Base-by-base conservation (phyloP, 2,329 filamentous ascomycete genomes). In the Periconia digitata region DNA sequence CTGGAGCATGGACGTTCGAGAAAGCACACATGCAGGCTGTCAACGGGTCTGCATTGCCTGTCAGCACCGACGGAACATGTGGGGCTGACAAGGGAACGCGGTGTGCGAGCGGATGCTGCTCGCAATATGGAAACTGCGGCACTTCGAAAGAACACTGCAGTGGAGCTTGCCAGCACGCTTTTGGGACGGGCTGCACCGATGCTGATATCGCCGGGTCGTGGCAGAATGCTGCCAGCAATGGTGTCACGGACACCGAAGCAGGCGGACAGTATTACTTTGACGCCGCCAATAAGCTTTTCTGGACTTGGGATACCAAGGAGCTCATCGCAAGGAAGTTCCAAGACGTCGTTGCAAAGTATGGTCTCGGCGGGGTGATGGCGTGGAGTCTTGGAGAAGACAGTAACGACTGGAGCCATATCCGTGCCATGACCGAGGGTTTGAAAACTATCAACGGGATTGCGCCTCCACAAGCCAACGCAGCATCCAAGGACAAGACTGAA, bases 261-360 rank as follows among this genome's bases (percentile, higher is more conserved):
- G 87, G 86, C 17, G 87, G 85, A 0, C 80, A 84, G 63, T 89
- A 86, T 64, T 90, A 82, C 69, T 87, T 81, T 76, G 87, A 91
- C 60, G 50, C 64, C 0, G 54, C 72, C 4, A 75, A 82, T 55
- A 71, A 79, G 45, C 64, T 85, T 23, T 91, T 87, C 79, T 91
- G 87, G 87, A 85, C 85, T 0, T 90, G 85, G 75, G 88, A 91
- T 51, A 87, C 84, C 0, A 75, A 79, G 0, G 74, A 76, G 7
- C 76, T 83, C 12, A 84, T 91, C 43, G 57, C 66, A 12, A 72
- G 74, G 47, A 91, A 91, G 72, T 82, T 89, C 49, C 70, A 76
- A 3, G 66, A 78, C 4, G 77, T 91, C 29, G 76, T 89, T 3
- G 71, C 75, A 23, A 73, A 74, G 24, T 77, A 79, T 62, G 68